Conservation (phyloP, 2,329 filamentous ascomycete species). For the Ophiostoma perfectum region DNA sequence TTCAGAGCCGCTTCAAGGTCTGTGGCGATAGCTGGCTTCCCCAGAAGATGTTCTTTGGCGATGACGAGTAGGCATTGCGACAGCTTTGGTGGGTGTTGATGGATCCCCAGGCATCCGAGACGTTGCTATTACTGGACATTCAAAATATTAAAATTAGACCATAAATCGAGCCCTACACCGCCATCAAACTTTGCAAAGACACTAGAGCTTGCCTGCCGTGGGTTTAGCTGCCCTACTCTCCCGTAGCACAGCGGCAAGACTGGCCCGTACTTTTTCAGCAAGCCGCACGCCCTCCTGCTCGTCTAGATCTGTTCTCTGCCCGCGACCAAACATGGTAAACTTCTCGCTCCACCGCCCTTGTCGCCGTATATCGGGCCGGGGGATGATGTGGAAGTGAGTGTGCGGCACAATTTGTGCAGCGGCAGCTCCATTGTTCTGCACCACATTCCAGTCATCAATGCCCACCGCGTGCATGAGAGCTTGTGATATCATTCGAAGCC, state of each 20-base stretch:
- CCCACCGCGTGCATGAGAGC: slow-evolving; percentile 65
- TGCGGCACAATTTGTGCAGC: slow-evolving; percentile 91
- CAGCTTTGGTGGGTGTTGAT: background rate
- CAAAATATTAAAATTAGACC: background rate
- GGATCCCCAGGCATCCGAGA: background rate
- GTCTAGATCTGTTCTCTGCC: slow-evolving; percentile 66
- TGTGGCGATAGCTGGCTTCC: slow-evolving; percentile 71
- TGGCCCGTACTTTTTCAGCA: slow-evolving; percentile 36
- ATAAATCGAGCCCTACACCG: background rate
- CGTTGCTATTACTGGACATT: background rate
- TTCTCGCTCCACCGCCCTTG: slow-evolving; percentile 52
- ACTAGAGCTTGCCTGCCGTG: background rate
- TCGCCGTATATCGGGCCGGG: slow-evolving; percentile 63
- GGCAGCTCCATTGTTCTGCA: slow-evolving; percentile 88
- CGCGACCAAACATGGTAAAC: slow-evolving; percentile 79
- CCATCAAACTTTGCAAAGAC: background rate
- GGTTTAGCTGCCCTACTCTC: background rate
- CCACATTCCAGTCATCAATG: slow-evolving; percentile 85
- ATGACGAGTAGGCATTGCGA: slow-evolving; percentile 59
- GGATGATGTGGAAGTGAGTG: slow-evolving; percentile 92
- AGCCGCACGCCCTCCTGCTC: slow-evolving; percentile 64
- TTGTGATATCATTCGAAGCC: slow-evolving; percentile 65
- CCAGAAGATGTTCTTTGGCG: slow-evolving; percentile 74
- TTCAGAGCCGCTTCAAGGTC: slow-evolving; percentile 76
- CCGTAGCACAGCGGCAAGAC: background rate